Conservation (phyloP, 257 asterid genomes). For the Craterostigma plantagineum region DNA sequence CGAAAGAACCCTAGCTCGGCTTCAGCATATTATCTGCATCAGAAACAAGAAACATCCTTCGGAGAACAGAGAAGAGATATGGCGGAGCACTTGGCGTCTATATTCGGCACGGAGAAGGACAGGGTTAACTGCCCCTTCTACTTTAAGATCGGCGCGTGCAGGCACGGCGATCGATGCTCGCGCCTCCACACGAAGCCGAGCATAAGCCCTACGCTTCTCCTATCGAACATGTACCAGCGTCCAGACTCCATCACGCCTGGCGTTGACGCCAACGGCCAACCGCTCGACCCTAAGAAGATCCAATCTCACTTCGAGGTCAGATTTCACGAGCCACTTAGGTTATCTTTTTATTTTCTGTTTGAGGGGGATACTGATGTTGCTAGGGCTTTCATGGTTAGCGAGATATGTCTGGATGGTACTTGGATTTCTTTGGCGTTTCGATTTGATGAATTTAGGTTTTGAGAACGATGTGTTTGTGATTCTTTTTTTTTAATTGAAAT, state of each 20-base stretch:
- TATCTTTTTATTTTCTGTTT: too few species aligned
- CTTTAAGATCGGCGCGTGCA: slow-evolving; percentile 61
- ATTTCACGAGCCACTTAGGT: too few species aligned
- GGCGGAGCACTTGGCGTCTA: slow-evolving; percentile 66
- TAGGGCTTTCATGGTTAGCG: too few species aligned
- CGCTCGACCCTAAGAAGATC: slow-evolving; percentile 40
- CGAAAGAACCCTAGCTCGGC: too few species aligned
- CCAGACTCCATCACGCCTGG: slow-evolving; percentile 60
- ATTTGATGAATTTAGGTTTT: too few species aligned
- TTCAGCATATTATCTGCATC: too few species aligned
- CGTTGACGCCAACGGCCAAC: slow-evolving; percentile 54
- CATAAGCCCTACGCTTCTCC: slow-evolving; percentile 40
- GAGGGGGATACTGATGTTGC: too few species aligned
- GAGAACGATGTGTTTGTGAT: too few species aligned
- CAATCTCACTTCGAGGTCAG: slow-evolving; percentile 43
- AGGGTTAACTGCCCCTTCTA: slow-evolving; percentile 58
- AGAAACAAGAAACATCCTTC: too few species aligned
- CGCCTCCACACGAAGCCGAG: slow-evolving; percentile 61
- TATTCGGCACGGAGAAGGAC: slow-evolving; percentile 57
- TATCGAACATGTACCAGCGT: slow-evolving; percentile 55
- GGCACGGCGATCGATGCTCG: slow-evolving; percentile 62
- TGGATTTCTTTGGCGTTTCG: too few species aligned
- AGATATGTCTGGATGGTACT: too few species aligned
- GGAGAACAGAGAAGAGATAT: slow-evolving; percentile 2
- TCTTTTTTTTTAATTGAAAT: too few species aligned